Evolutionary conservation across 2,329 filamentous ascomycete species (phyloP), one percentile per base, ranked within the genome.

Genomic region (Cadophora sp.): DNA sequence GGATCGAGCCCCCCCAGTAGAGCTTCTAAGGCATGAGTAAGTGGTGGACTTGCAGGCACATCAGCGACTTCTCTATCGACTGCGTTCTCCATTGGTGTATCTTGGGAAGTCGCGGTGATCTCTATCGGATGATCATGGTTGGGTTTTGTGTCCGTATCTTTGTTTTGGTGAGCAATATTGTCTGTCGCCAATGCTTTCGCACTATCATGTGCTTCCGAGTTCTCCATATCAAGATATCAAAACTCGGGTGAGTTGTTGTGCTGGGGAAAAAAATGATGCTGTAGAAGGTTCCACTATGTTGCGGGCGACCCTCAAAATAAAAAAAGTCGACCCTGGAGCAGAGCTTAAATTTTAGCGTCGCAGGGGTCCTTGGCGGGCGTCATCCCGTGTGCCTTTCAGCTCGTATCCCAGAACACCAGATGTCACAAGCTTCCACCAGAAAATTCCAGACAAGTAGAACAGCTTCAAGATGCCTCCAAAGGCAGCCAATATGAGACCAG

Each of bases 381-480:
- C 69, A 69, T 70, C 27, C 61, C 53, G 48, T 24, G 16, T 26
- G 11, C 14, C 29, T 6, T 24, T n/a, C 19, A 63, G 48, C 27
- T 53, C 48, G 48, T 26, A 46, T 53, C 24, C 31, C 14, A 22
- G 27, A 55, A 60, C 27, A 65, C 43, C 27, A 40, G 55, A 61
- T 43, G 16, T 51, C 46, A 56, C 24, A 31, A 61, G 34, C 22
- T 51, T 12, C 19, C 22, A 29, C 56, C 34, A 56, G 22, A 62
- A 40, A 63, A 31, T 19, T 68, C 56, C 24, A 64, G 19, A 51
- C 50, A 24, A 37, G 24, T 26, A 4, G 9, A 53, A 62, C 48
- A 53, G 50, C 43, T 58, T 31, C 69, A 79, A 70, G 71, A 84
- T 84, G 82, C 79, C 83, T 73, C 78, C 82, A 48, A 77, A 76